Evolutionary conservation across 495 filamentous ascomycete species (phyloP), one percentile per base, ranked within the genome.

Genomic region (Aspergillus mulundensis): DNA sequence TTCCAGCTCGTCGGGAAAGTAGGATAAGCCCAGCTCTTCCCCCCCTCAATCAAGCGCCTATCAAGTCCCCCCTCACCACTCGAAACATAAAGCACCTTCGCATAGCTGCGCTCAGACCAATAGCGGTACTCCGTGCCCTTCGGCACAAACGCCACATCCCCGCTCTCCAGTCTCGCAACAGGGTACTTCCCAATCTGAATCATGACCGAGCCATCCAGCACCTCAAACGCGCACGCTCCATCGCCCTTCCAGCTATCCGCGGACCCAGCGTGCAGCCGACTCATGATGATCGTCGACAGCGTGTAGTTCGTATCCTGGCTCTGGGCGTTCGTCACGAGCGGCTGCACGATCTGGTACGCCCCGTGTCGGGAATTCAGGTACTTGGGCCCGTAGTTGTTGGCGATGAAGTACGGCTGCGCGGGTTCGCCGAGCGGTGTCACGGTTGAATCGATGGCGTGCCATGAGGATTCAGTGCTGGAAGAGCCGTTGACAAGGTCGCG

Each of bases 101-200:
- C 69, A 41, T 72, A 75, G 2, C 62, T 57, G 1, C 60, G 62
- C n/a, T 56, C 54, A 12, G 56, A 68, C 36, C 59, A 71, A 48
- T 76, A 78, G 50, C 54, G 57, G 49, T 71, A 75, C 1, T 45
- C 16, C 0, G 64, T 62, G 5, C 53, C 47, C 3, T 54, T 55
- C 14, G 73, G 72, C 28, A 76, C 63, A 52, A 76, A 73, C 16
- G 68, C 66, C 0, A 76, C 72, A 56, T 78, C 74, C 8, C 74
- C 74, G 36, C 39, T 56, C 24, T 54, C 53, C 38, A 76, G 41
- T 7, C 32, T 57, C 5, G 66, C 66, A 3, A 53, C 44, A 0
- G 71, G 66, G 52, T 68, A 70, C 16, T 63, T 69, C 1, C 64
- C 69, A 50, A 75, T 70, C 42, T 60, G 40, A 16, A 76, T 62